These are phyloP conservation scores for Phlyctochytrium arcticum DNA, from an alignment of 192 early-diverging fungal genomes.

Conservation along the genomic window DNA sequence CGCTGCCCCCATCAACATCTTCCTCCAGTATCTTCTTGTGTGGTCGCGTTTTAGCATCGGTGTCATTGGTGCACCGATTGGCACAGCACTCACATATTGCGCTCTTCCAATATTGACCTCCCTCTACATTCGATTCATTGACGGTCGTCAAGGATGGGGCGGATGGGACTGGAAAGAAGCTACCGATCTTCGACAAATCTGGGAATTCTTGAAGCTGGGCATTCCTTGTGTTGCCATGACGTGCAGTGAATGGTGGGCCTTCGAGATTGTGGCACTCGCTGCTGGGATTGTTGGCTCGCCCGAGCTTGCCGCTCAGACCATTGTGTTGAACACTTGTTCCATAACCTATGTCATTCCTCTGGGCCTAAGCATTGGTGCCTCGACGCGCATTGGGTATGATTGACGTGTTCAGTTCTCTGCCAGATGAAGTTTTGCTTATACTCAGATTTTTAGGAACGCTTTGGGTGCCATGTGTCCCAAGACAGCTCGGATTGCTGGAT, in stretches of 20 bases:
- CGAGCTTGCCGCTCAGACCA: conserved; percentile 76
- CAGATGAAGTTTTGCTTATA: not conserved
- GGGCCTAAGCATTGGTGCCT: conserved; percentile 74
- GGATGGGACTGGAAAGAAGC: conserved; percentile 72
- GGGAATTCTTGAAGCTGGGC: conserved; percentile 52
- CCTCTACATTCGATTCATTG: conserved; percentile 57
- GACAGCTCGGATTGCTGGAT: conserved; percentile 3
- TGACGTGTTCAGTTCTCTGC: not conserved
- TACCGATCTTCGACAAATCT: conserved; percentile 38
- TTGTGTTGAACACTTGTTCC: conserved; percentile 66
- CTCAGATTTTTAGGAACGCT: conserved; percentile 1
- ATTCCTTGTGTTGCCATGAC: conserved; percentile 77
- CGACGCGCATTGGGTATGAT: conserved; percentile 68
- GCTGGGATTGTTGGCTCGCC: conserved; percentile 74
- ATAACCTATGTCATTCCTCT: conserved; percentile 72
- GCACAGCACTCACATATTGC: conserved; percentile 72
- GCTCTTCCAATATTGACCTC: conserved; percentile 62
- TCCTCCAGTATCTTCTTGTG: conserved; percentile 78
- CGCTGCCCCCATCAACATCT: conserved; percentile 66
- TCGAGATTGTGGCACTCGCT: conserved; percentile 41
- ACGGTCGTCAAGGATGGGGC: conserved; percentile 76
- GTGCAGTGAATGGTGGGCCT: conserved; percentile 55
- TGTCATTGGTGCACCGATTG: conserved; percentile 80
- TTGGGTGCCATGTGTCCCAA: conserved; percentile 3
- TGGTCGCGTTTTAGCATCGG: conserved; percentile 68